phyloP scores from a whole-genome alignment of 2,329 filamentous ascomycete genomes.

The Aspergillus calidoustus region DNA sequence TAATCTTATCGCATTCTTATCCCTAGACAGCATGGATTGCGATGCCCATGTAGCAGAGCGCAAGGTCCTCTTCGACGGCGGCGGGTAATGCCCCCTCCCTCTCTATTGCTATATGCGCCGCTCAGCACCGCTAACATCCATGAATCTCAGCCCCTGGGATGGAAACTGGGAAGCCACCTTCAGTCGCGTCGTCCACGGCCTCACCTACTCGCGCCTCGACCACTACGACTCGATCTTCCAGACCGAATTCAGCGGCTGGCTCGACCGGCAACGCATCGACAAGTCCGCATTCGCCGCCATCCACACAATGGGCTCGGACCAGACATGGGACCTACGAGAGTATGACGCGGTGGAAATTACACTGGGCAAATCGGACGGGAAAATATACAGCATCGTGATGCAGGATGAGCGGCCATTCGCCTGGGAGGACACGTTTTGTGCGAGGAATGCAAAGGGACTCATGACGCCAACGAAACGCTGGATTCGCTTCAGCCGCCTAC shows the following conservation, averaged over 20 bases:
- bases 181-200: neutral
- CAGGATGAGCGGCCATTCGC: neutral
- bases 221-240: neutral
- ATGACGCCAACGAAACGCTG: neutral
- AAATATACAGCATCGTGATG: conserved; percentile 8
- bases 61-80: conserved; percentile 8
- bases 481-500: conserved; percentile 1
- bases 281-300: neutral
- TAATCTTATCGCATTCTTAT: neutral
- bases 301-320: neutral
- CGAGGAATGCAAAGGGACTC: neutral
- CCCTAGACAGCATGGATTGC: conserved; percentile 9
- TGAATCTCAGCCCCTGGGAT: neutral
- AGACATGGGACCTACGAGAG: neutral
- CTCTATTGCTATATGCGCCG: neutral
- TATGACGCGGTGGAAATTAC: conserved; percentile 13
- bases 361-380: conserved; percentile 9
- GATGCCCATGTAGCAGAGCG: conserved; percentile 7
- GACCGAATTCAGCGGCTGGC: conserved; percentile 13
- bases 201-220: conserved; percentile 1
- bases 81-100: neutral
- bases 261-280: conserved; percentile 9
- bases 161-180: conserved; percentile 7
- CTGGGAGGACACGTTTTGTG: conserved; percentile 10
- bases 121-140: neutral